phyloP scores from a whole-genome alignment of 179 eudicot genomes.

The Sideroxylon spinosum region DNA sequence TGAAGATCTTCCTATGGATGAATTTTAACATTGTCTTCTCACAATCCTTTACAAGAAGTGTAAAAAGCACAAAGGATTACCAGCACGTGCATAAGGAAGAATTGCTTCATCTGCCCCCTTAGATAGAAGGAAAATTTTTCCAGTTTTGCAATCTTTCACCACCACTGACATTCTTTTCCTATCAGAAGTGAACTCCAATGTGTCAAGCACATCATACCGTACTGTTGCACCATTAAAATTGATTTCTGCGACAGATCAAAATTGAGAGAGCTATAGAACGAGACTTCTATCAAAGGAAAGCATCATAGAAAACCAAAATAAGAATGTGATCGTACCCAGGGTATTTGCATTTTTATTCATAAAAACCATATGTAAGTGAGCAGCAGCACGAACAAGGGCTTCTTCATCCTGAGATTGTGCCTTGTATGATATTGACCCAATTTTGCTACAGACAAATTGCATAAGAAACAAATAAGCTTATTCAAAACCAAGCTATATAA shows the following conservation, averaged over 20 bases:
- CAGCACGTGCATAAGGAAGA: constrained; percentile 62
- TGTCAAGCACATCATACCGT: constrained; percentile 76
- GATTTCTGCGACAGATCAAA: constrained; percentile 53
- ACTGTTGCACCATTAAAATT: constrained; percentile 50
- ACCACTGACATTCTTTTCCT: constrained; percentile 96
- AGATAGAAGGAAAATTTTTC: constrained; percentile 68
- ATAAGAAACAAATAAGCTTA: not conserved
- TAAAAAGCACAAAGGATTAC: constrained; percentile 29
- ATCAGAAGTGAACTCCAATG: constrained; percentile 92
- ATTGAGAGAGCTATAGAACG: not conserved
- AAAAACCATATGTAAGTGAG: constrained; percentile 71
- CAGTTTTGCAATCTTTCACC: constrained; percentile 64
- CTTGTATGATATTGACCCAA: constrained; percentile 74
- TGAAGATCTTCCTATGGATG: not conserved
- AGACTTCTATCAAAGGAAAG: not conserved
- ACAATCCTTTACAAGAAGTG: not conserved
- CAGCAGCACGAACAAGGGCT: constrained; percentile 96
- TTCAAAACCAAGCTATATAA: not conserved
- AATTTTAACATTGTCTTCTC: not conserved
- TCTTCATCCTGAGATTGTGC: constrained; percentile 99
- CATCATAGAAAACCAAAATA: not conserved
- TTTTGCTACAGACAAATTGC: constrained; percentile 45
- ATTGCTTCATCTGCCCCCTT: constrained; percentile 98
- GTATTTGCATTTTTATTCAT: constrained; percentile 58
- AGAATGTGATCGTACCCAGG: constrained; percentile 44